Percentiles rank a stretch among this genome's conserved stretches.
Evolutionary conservation across 495 filamentous ascomycete genomes (phyloP).

Genomic region (Aspergillus sparsus): DNA sequence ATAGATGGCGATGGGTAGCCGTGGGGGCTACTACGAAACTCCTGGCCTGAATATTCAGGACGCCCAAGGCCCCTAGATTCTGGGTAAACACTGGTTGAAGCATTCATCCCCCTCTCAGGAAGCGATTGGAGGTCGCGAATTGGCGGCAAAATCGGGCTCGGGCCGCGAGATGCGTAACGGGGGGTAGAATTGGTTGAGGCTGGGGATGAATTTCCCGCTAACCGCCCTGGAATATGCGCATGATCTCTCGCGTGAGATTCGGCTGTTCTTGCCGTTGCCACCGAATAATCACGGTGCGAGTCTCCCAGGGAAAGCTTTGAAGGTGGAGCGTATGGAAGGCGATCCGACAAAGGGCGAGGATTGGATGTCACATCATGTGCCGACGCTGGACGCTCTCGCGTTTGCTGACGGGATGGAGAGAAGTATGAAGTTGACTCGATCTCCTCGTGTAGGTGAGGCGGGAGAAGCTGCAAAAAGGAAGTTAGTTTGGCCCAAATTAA

Average conservation of each 20-base stretch:
- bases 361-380: slow-evolving; percentile 37
- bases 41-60: slow-evolving; percentile 33
- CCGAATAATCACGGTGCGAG: slow-evolving; percentile 36
- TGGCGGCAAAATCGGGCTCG: slow-evolving; percentile 45
- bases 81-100: slow-evolving; percentile 30
- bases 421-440: slow-evolving; percentile 47
- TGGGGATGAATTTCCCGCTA: slow-evolving; percentile 20
- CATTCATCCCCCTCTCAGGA: slow-evolving; percentile 30
- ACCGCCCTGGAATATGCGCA: slow-evolving; percentile 12
- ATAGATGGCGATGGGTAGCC: slow-evolving; percentile 15
- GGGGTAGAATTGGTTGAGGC: slow-evolving; percentile 17
- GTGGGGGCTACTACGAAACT: slow-evolving; percentile 28
- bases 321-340: slow-evolving; percentile 20
- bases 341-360: slow-evolving; percentile 33
- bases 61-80: slow-evolving; percentile 34
- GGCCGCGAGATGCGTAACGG: slow-evolving; percentile 33
- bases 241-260: slow-evolving; percentile 23
- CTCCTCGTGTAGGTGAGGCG: slow-evolving; percentile 49
- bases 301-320: slow-evolving; percentile 29
- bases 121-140: slow-evolving; percentile 46
- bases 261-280: slow-evolving; percentile 12
- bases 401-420: slow-evolving; percentile 34
- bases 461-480: slow-evolving; percentile 38
- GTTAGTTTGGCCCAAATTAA: slow-evolving; percentile 16
- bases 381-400: slow-evolving; percentile 40